Base-by-base conservation (phyloP, 192 early-diverging fungal species). In the Coemansia sp. region DNA sequence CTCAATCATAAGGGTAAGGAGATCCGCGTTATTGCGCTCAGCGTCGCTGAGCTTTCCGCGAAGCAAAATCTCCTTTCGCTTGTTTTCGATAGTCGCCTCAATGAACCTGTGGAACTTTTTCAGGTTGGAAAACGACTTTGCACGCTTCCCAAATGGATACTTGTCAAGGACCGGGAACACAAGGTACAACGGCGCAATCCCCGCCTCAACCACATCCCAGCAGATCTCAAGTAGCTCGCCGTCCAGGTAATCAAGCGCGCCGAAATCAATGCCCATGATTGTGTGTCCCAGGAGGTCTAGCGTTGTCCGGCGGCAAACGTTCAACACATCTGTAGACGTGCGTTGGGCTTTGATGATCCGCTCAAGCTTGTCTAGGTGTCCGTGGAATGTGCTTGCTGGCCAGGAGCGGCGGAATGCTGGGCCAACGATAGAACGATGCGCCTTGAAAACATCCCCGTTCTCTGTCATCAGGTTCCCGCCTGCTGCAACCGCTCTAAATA, bases 1-100 rank as follows among this genome's bases (percentile, higher is more conserved):
- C 64, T 87, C 83, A 10, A 87, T 69, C 83, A 87, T 76, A 59
- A 87, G 69, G 13, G 85, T 80, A 34, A 87, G 69, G 67, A 87
- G 49, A 42, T 82, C 82, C 13, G 68, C 76, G 40, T 53, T 75
- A 56, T 67, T 67, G 46, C 69, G 76, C 50, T 79, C 79, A 19
- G 35, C 54, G 22, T 71, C 55, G 19, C 43, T 43, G 20, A 77
- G 70, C 58, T 59, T 59, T 22, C 29, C 63, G 14, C 54, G 57
- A 29, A 33, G 43, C 9, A 55, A 49, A 17, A 83, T 60, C 58
- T 70, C 66, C 15, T 61, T 62, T 52, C 73, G 72, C 73, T 75
- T 79, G 19, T 41, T 45, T 11, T 60, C 60, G 52, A 67, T 75
- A 4, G 81, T 77, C 0, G 59, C 40, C 22, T 83, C 82, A 48